Evolutionary conservation across 768 basidiomycete species (phyloP).

Genomic region (Hypholoma fasciculare): DNA sequence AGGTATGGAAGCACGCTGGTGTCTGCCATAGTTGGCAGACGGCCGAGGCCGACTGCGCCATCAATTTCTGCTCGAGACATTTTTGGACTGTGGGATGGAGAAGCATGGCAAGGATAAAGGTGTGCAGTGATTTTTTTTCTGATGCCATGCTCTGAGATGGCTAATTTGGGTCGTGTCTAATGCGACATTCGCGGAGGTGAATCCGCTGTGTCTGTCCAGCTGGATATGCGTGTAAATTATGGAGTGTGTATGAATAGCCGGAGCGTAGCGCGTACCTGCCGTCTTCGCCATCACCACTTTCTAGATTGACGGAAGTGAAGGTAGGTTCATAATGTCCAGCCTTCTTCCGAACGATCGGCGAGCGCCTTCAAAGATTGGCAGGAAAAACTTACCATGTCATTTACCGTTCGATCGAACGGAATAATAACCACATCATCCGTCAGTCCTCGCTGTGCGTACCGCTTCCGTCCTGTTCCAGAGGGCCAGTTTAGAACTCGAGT

Average conservation of each 20-base stretch:
- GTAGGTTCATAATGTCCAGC: conserved; percentile 17
- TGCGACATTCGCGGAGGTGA: not conserved
- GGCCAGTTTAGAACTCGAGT: conserved; percentile 41
- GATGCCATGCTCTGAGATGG: conserved; percentile 27
- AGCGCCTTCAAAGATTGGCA: too few species aligned
- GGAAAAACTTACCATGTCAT: conserved; percentile 28
- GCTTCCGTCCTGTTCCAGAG: conserved; percentile 46
- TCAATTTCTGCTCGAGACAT: conserved; percentile 37
- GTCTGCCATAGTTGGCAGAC: conserved; percentile 35
- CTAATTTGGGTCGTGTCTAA: not conserved
- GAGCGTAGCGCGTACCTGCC: conserved; percentile 16
- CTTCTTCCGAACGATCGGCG: conserved; percentile 1
- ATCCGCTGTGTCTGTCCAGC: conserved; percentile 32
- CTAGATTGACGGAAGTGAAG: conserved; percentile 18
- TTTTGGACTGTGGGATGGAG: conserved; percentile 33
- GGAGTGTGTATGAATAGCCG: not conserved
- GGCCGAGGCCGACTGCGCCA: conserved; percentile 26
- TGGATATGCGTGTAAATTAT: not conserved
- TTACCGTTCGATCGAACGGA: conserved; percentile 36
- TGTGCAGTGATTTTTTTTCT: conserved; percentile 11
- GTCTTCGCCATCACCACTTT: too few species aligned
- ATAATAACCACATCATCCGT: conserved; percentile 33
- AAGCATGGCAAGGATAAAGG: conserved; percentile 36
- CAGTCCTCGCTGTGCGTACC: conserved; percentile 29
- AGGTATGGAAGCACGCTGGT: conserved; percentile 30